Base-by-base conservation (phyloP, 495 filamentous ascomycete species). In the Glutinoglossum americanum region DNA sequence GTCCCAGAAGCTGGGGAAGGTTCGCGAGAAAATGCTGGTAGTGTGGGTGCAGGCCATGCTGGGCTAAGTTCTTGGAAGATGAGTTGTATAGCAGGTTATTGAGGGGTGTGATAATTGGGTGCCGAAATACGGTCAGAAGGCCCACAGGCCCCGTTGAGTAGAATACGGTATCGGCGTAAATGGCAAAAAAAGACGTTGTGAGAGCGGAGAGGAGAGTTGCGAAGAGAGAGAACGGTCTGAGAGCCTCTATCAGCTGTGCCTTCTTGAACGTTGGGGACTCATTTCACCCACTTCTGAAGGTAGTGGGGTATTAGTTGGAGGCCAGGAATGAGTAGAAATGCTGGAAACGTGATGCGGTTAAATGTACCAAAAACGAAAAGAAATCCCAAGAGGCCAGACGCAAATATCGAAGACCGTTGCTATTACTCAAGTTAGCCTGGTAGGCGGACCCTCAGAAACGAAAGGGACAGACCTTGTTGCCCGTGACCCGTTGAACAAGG, bases 291-390 rank as follows among this genome's bases (percentile, higher is more conserved):
- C 89, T 81, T 88, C 67, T 80, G 80, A 68, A 76, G 66, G 65
- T 94, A 90, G 75, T 93, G 84, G 33, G 87, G 87, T 62, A 95
- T 67, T 54, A 96, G 75, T 64, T 82, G 80, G 62, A 94, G 71
- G 11, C 80, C 81, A 21, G 93, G 89, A 58, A 94, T 72, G 27
- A 94, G 61, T 54, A 96, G 67, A 60, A 89, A 98, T 15, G 89
- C 90, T 56, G 90, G 92, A 65, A 96, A 97, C 4, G 92, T 98
- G 66, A 97, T 93, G 41, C 92, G 79, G 67, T 95, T 98, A 71
- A 97, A 98, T 58, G 86, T 73, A 41, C 92, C 90, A 51, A 88
- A 83, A 37, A 94, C 82, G 26, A 80, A 74, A 39, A 94, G 75
- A 54, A 92, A 79, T 23, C 85, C 86, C 10, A 98, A 76, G 13